Evolutionary conservation across 208 protist species (phyloP).

Genomic region (Trypanosoma conorhini): DNA sequence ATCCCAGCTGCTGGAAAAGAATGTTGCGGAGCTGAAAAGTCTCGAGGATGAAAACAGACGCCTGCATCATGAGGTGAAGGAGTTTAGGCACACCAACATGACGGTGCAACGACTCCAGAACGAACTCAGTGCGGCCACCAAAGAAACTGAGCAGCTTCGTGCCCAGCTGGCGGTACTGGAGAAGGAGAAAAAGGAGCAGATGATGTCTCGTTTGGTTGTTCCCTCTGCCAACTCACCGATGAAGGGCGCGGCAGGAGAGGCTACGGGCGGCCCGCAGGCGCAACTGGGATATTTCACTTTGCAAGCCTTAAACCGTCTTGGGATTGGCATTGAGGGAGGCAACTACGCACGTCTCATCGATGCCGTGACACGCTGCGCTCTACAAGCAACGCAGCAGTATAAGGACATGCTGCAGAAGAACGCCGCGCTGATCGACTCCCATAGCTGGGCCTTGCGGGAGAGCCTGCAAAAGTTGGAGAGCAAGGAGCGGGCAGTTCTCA

Average conservation of each 20-base stretch:
- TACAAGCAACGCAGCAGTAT: slow-evolving; percentile 2
- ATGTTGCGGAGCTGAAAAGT: slow-evolving; percentile 19
- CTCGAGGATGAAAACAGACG: slow-evolving; percentile 8
- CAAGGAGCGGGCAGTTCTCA: slow-evolving; percentile 21
- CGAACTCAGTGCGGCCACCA: background rate
- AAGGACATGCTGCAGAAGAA: slow-evolving; percentile 19
- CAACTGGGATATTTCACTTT: slow-evolving; percentile 7
- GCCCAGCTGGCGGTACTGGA: background rate
- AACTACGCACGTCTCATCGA: slow-evolving; percentile 12
- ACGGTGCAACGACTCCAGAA: background rate
- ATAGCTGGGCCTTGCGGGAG: slow-evolving; percentile 25
- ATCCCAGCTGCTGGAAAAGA: slow-evolving; percentile 15
- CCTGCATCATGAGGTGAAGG: slow-evolving; percentile 13
- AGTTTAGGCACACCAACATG: slow-evolving; percentile 16
- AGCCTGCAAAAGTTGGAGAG: slow-evolving; percentile 15
- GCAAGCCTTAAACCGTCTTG: slow-evolving; percentile 18
- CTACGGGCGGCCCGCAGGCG: background rate
- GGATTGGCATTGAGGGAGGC: slow-evolving; percentile 2
- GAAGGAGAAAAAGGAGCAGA: slow-evolving; percentile 2
- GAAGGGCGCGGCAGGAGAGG: background rate
- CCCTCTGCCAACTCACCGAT: background rate
- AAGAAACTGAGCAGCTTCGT: background rate
- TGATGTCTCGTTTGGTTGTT: background rate
- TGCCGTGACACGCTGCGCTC: slow-evolving; percentile 5
- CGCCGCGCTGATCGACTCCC: slow-evolving; percentile 29